These are phyloP conservation scores for Irpex sp. DNA, from an alignment of 1,284 basidiomycete species.

Conservation along the genomic window DNA sequence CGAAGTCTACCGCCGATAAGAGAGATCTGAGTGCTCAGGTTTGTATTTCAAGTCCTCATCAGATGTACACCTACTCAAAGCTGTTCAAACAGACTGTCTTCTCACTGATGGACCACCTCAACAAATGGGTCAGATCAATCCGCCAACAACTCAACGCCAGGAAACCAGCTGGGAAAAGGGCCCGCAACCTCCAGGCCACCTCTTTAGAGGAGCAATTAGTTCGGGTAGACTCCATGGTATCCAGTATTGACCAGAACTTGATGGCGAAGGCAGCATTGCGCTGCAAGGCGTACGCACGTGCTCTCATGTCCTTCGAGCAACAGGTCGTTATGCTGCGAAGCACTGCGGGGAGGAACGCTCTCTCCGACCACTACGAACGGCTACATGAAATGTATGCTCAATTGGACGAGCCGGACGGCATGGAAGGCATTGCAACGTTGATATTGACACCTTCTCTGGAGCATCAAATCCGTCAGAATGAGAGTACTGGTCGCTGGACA, in stretches of 20 bases:
- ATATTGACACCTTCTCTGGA: slow-evolving; percentile 90
- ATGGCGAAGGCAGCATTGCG: slow-evolving; percentile 93
- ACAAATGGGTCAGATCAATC: slow-evolving; percentile 78
- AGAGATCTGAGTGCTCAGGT: slow-evolving; percentile 87
- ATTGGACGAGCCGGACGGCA: slow-evolving; percentile 97
- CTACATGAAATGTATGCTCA: slow-evolving; percentile 96
- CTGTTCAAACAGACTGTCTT: slow-evolving; percentile 73
- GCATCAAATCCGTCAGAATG: slow-evolving; percentile 97
- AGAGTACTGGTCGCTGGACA: slow-evolving; percentile 96
- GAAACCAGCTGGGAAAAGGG: slow-evolving; percentile 16
- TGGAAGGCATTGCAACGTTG: slow-evolving; percentile 94
- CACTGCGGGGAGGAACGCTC: slow-evolving; percentile 35
- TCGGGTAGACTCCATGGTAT: slow-evolving; percentile 74
- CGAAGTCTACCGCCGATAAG: slow-evolving; percentile 64
- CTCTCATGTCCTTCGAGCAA: slow-evolving; percentile 93
- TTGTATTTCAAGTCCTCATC: slow-evolving; percentile 10
- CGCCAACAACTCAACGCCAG: slow-evolving; percentile 52
- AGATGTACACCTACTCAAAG: background rate
- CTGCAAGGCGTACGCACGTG: slow-evolving; percentile 91
- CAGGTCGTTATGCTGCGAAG: slow-evolving; percentile 31
- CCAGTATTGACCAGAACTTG: slow-evolving; percentile 81
- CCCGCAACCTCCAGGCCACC: slow-evolving; percentile 3
- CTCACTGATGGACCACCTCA: slow-evolving; percentile 91
- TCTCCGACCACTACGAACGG: slow-evolving; percentile 83
- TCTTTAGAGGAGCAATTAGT: slow-evolving; percentile 54